phyloP scores from a whole-genome alignment of 2,329 filamentous ascomycete genomes.

The Paramyrothecium roridum region DNA sequence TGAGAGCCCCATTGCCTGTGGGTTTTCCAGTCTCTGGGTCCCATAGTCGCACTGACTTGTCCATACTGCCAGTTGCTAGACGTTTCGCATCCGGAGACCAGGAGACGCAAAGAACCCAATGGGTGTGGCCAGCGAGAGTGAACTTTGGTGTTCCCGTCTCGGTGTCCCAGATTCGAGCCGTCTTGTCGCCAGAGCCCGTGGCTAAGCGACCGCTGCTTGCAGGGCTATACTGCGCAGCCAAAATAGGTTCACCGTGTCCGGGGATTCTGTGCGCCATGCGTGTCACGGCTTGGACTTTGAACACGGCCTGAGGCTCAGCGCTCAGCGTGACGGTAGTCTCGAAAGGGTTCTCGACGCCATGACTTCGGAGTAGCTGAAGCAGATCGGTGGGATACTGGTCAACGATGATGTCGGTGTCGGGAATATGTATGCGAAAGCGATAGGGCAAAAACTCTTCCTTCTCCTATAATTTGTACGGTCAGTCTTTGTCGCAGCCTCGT shows the following conservation, averaged over 20 bases:
- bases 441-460: constrained; percentile 59
- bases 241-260: constrained; percentile 88
- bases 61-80: constrained; percentile 88
- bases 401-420: constrained; percentile 48
- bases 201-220: constrained; percentile 73
- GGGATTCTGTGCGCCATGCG: constrained; percentile 84
- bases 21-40: constrained; percentile 77
- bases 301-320: constrained; percentile 82
- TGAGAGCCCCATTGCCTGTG: constrained; percentile 63
- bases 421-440: constrained; percentile 58
- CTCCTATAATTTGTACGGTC: constrained; percentile 30
- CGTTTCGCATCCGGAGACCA: constrained; percentile 82
- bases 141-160: constrained; percentile 86
- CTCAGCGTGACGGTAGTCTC: constrained; percentile 54
- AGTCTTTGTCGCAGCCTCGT: neutral
- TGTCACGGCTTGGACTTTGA: constrained; percentile 87
- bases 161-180: constrained; percentile 90
- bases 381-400: constrained; percentile 56
- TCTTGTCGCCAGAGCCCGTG: constrained; percentile 87
- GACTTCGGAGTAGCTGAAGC: constrained; percentile 48
- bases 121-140: constrained; percentile 82
- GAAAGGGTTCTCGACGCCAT: constrained; percentile 57
- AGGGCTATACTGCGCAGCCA: constrained; percentile 83
- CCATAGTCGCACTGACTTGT: constrained; percentile 89
- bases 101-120: constrained; percentile 84